phyloP scores from a whole-genome alignment of 139 green algal species.

The Auxenochlorella pyrenoidosa region DNA sequence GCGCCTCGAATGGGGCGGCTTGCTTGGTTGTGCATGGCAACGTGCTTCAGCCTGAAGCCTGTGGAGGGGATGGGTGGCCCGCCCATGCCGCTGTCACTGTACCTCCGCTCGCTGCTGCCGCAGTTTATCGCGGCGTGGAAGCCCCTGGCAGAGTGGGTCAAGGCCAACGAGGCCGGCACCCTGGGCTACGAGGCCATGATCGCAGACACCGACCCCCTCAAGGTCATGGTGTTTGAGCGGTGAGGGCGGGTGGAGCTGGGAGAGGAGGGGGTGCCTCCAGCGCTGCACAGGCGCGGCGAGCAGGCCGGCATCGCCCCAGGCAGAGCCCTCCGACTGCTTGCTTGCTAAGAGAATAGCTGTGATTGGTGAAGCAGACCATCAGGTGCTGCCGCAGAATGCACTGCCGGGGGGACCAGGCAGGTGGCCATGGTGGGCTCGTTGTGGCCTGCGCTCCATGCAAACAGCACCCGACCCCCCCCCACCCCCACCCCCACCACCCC shows the following conservation, averaged over 20 bases:
- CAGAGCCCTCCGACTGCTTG: no score
- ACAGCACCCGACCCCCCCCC: not conserved
- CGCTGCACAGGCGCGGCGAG: no score
- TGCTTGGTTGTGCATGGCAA: not conserved
- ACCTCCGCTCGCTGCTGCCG: not conserved
- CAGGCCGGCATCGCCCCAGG: no score
- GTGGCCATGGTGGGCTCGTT: no score
- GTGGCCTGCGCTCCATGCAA: not conserved
- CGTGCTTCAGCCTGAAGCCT: not conserved
- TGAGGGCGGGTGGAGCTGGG: not conserved
- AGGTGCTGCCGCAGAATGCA: no score
- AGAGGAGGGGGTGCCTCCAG: no score
- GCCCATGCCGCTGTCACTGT: not conserved
- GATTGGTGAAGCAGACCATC: no score
- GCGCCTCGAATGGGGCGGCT: not conserved
- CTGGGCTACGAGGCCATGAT: slow-evolving; percentile 38
- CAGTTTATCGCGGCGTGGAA: slow-evolving; percentile 30
- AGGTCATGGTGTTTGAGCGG: slow-evolving; percentile 40
- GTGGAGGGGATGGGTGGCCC: not conserved
- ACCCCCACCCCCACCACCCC: no score
- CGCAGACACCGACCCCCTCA: slow-evolving; percentile 37
- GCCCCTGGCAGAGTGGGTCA: slow-evolving; percentile 36
- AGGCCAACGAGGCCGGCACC: slow-evolving; percentile 27
- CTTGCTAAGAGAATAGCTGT: no score
- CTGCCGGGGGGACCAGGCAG: no score